Conservation (phyloP, 2,329 filamentous ascomycete species). For the Cucurbitaria berberidis region DNA sequence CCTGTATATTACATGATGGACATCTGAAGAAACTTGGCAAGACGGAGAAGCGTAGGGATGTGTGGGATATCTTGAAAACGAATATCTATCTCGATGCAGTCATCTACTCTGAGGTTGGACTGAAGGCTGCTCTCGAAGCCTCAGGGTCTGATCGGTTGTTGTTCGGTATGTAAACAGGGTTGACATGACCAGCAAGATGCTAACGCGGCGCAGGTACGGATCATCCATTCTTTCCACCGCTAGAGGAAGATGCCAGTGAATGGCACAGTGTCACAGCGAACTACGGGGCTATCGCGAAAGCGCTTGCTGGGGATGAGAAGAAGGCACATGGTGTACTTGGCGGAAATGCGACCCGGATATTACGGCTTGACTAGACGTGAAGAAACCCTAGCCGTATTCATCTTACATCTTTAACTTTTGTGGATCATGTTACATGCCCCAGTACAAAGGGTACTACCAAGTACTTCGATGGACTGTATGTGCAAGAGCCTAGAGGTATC, state of each 20-base stretch:
- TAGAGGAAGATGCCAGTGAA: slow-evolving; percentile 66
- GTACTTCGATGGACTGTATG: too few species aligned
- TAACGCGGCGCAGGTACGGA: slow-evolving; percentile 64
- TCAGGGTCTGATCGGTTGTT: slow-evolving; percentile 72
- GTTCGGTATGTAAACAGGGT: slow-evolving; percentile 62
- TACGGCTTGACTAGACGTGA: slow-evolving; percentile 42
- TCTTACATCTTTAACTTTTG: background rate
- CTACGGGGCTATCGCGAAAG: slow-evolving; percentile 61
- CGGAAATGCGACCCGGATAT: slow-evolving; percentile 63
- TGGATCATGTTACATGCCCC: too few species aligned
- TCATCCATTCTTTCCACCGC: slow-evolving; percentile 83
- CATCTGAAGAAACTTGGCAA: slow-evolving; percentile 71
- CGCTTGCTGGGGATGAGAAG: slow-evolving; percentile 55
- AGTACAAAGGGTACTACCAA: too few species aligned
- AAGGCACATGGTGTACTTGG: slow-evolving; percentile 64
- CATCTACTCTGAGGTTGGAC: slow-evolving; percentile 76
- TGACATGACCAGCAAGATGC: background rate
- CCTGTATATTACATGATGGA: slow-evolving; percentile 82
- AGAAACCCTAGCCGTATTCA: background rate
- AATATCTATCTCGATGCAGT: slow-evolving; percentile 91
- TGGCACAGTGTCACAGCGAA: slow-evolving; percentile 74
- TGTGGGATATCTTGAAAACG: slow-evolving; percentile 70
- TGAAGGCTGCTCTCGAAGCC: slow-evolving; percentile 73
- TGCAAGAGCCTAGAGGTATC: too few species aligned
- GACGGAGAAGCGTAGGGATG: slow-evolving; percentile 60